Percentiles rank a stretch among this genome's conserved stretches.
These are phyloP conservation scores for Irineochytrium annulatum DNA, from an alignment of 192 early-diverging fungal species.

Conservation along the genomic window DNA sequence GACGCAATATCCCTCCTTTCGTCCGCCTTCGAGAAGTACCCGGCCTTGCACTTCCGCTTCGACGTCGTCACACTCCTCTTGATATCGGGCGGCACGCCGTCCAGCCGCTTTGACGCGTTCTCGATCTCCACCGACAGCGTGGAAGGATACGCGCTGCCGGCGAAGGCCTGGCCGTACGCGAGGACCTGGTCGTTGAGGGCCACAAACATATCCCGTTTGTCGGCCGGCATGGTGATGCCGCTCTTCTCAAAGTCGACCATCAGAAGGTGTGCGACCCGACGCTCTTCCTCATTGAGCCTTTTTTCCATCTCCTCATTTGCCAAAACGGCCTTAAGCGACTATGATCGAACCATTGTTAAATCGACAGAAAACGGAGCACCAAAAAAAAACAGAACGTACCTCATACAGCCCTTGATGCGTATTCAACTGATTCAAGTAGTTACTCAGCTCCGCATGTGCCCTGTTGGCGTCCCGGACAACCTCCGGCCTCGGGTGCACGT, in stretches of 20 bases:
- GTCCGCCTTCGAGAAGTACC: neutral
- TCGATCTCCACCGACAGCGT: slow-evolving; percentile 25
- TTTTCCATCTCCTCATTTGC: slow-evolving; percentile 51
- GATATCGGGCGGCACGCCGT: slow-evolving; percentile 27
- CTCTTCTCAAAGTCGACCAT: slow-evolving; percentile 92
- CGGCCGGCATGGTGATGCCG: slow-evolving; percentile 78
- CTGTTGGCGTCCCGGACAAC: slow-evolving; percentile 73
- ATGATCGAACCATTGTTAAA: neutral
- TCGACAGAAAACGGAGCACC: no score
- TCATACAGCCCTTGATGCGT: slow-evolving; percentile 81
- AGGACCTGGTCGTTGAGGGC: slow-evolving; percentile 79
- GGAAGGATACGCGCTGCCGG: slow-evolving; percentile 24
- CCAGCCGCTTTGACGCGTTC: slow-evolving; percentile 18
- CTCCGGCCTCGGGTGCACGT: slow-evolving; percentile 74
- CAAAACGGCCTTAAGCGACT: slow-evolving; percentile 67
- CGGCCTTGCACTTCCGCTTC: neutral
- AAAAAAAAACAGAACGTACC: slow-evolving; percentile 39
- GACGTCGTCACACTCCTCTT: neutral
- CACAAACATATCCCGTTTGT: slow-evolving; percentile 70
- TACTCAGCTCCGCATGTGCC: slow-evolving; percentile 69
- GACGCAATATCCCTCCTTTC: slow-evolving; percentile 34
- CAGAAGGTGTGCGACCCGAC: slow-evolving; percentile 73
- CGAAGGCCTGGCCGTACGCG: slow-evolving; percentile 69
- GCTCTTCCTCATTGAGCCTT: slow-evolving; percentile 65
- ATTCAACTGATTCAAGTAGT: slow-evolving; percentile 89